Percentiles rank a stretch among this genome's conserved stretches.
Conservation (phyloP, 2,329 filamentous ascomycete genomes). For the Sporothrix euskadiensis region DNA sequence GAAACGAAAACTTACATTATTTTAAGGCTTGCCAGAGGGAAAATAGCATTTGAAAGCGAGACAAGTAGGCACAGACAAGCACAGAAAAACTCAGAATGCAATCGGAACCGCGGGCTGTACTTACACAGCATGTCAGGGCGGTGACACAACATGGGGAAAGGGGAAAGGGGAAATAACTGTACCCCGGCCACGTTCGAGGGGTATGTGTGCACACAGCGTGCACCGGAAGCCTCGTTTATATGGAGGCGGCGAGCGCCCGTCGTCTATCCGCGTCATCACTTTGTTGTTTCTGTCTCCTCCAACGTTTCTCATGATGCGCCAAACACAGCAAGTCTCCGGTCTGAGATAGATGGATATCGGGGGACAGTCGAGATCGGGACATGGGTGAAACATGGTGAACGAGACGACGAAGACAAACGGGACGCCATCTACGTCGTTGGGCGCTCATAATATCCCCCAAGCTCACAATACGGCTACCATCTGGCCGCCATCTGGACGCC, state of each 20-base stretch:
- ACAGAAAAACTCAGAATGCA: slow-evolving; percentile 7
- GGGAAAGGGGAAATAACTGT: background rate
- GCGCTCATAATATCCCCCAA: background rate
- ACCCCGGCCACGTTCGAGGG: background rate
- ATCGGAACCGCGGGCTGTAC: slow-evolving; percentile 15
- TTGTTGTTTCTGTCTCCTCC: background rate
- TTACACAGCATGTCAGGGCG: slow-evolving; percentile 21
- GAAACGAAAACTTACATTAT: background rate
- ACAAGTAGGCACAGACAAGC: background rate
- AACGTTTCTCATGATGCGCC: background rate
- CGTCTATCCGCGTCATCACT: background rate
- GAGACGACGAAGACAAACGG: background rate
- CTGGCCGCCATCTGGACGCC: background rate
- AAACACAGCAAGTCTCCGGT: slow-evolving; percentile 19
- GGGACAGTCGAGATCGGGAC: slow-evolving; percentile 1
- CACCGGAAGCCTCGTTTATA: slow-evolving; percentile 9
- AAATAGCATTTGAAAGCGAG: background rate
- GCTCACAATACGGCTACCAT: background rate
- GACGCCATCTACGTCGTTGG: slow-evolving; percentile 4
- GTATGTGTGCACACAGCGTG: background rate
- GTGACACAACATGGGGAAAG: slow-evolving; percentile 16
- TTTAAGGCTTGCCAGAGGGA: slow-evolving; percentile 20
- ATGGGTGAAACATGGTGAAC: background rate
- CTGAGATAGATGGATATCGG: slow-evolving; percentile 16
- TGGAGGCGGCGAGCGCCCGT: background rate